These are phyloP conservation scores for Zygosaccharomyces lentus DNA, from an alignment of 805 yeast genomes.

Conservation along the genomic window DNA sequence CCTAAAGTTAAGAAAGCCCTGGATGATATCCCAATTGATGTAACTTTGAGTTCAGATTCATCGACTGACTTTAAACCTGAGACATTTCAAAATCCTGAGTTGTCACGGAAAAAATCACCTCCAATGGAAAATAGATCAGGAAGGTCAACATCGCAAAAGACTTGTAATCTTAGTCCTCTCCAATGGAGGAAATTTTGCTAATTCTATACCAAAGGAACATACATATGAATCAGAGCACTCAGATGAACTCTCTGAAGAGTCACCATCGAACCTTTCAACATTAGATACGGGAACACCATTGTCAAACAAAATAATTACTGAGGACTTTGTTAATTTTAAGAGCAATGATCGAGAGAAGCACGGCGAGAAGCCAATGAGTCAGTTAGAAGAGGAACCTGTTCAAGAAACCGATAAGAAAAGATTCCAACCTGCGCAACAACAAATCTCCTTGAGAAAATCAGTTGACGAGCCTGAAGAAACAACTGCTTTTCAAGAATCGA, in stretches of 20 bases:
- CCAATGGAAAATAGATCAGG: slow-evolving; percentile 1
- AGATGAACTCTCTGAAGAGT: neutral
- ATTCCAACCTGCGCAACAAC: no score
- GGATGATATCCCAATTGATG: slow-evolving; percentile 9
- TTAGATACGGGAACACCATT: slow-evolving; percentile 15
- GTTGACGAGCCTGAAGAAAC: neutral
- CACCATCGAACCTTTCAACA: slow-evolving; percentile 4
- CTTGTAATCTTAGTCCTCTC: slow-evolving; percentile 14
- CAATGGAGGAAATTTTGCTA: slow-evolving; percentile 9
- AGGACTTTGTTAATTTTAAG: neutral
- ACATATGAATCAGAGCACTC: neutral
- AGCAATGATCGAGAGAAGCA: neutral
- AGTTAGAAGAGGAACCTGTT: neutral
- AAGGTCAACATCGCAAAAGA: neutral
- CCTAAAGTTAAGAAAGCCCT: neutral
- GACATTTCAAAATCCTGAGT: slow-evolving; percentile 17
- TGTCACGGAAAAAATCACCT: slow-evolving; percentile 7
- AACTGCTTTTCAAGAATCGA: neutral
- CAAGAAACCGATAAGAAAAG: neutral
- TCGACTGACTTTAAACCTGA: slow-evolving; percentile 11
- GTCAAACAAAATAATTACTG: neutral
- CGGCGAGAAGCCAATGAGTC: neutral
- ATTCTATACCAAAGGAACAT: slow-evolving; percentile 4
- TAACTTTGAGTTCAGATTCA: slow-evolving; percentile 12
- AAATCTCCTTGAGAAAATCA: neutral